Percentiles rank a stretch among this genome's conserved stretches.
Evolutionary conservation across 768 basidiomycete genomes (phyloP).

Genomic region (Mycena sanguinolenta): DNA sequence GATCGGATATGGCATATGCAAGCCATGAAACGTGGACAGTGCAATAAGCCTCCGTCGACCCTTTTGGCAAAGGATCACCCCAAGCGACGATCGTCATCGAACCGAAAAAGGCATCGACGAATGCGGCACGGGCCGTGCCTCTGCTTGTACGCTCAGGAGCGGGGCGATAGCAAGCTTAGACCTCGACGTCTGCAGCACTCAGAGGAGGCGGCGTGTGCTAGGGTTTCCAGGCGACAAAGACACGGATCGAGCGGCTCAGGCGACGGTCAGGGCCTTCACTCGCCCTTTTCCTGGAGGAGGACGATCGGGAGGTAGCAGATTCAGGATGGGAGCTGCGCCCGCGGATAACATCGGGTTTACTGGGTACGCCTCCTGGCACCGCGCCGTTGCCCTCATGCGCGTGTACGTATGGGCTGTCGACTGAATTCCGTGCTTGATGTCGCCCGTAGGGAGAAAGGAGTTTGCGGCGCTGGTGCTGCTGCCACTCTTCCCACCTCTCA

Average conservation of each 20-base stretch:
- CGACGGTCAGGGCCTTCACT: conserved; percentile 49
- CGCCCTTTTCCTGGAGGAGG: conserved; percentile 11
- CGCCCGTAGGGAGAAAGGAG: conserved; percentile 24
- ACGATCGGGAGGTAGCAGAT: neutral
- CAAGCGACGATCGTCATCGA: conserved; percentile 16
- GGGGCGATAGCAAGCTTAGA: too few species aligned
- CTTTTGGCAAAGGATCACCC: conserved; percentile 14
- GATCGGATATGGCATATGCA: conserved; percentile 12
- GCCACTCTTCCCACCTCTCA: conserved; percentile 67
- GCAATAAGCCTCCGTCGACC: conserved; percentile 32
- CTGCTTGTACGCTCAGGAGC: too few species aligned
- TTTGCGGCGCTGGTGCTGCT: conserved; percentile 45
- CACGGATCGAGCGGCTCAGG: conserved; percentile 66
- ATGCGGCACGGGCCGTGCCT: too few species aligned
- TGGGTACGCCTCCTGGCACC: neutral
- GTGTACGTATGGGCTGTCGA: conserved; percentile 16
- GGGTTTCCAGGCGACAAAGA: conserved; percentile 72
- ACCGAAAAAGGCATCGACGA: conserved; percentile 26
- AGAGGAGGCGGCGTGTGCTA: conserved; percentile 14
- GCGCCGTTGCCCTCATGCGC: neutral
- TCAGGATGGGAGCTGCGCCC: conserved; percentile 22
- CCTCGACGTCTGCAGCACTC: too few species aligned
- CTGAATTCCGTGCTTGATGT: conserved; percentile 28
- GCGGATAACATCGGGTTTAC: conserved; percentile 19
- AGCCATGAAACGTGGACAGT: conserved; percentile 19